Evolutionary conservation across 306 rosid species (phyloP), one percentile per base, ranked within the genome.

Genomic region (Pterocarpus macrocarpus): DNA sequence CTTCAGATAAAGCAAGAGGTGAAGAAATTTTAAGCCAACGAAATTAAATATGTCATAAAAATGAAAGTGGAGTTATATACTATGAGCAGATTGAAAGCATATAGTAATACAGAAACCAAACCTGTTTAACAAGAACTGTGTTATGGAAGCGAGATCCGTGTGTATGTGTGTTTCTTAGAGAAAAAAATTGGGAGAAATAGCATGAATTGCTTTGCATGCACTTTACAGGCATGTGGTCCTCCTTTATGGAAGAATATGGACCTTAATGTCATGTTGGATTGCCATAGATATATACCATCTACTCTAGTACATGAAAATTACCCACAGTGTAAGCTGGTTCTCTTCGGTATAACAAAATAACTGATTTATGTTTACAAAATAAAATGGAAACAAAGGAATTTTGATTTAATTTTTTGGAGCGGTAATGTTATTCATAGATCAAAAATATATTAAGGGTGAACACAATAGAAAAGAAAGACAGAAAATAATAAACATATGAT

Each of bases 171-270:
- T 22, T 22, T 22, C 28, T 22, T 22, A 22, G 28, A 22, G 28
- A 22, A 22, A 22, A 22, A 22, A 22, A 22, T 22, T 22, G 28
- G 28, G 28, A 22, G 28, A 22, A 22, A 22, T 22, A 22, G 28
- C 28, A 22, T 22, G 28, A 22, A 22, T 22, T 22, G 28, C 28
- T 22, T 32, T 28, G 58, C 41, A 45, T 17, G 41, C 56, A 28
- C 16, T 66, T 58, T 58, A 58, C 35, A 58, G 45, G 45, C 11
- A 43, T 43, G 47, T 43, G 41, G 74, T 9, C 55, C 74, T 69
- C 15, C 9, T 28, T 30, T 15, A 64, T 3, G 28, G 36, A 64
- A 64, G 69, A 64, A 43, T 43, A 30, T n/a, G 49, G 70, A 38
- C 32, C 50, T 43, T 43, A 43, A 43, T 43, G 47, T 43, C 47